Base-by-base conservation (phyloP, 2,329 filamentous ascomycete genomes). In the Furcasterigmium sp. region DNA sequence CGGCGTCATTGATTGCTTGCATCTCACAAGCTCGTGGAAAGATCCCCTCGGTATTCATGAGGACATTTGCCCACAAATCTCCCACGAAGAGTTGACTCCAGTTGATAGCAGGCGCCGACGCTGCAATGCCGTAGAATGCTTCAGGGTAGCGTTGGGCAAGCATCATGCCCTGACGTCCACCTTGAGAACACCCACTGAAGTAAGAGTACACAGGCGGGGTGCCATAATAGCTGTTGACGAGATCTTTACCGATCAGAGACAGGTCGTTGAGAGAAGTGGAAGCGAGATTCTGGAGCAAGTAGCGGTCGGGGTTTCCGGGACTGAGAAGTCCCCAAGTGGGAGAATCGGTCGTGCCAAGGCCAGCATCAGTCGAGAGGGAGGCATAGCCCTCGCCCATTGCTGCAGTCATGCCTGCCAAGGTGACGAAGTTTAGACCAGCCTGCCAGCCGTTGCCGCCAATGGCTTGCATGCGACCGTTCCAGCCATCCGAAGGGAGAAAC, bases 151-250 rank as follows among this genome's bases (percentile, higher is more conserved):
- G 52, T 47, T 75, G 66, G 5, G 69, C 63, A 32, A 68, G 63
- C 43, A 69, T 70, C 14, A 74, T 55, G 14, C 72, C 73, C 55
- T 78, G 71, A 4, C 73, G 58, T 4, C 74, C 73, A 15, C 73
- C 74, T 0, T 70, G 75, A 2, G 69, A 74, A 53, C 73, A 77
- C 21, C 72, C 73, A 13, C 64, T 58, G 48, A 67, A 75, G 54
- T 75, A 75, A 8, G 62, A 68, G 52, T 68, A 70, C 3, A 59
- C 53, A 10, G 60, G 56, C 4, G 38, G 30, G 30, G 42, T 26
- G 21, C 56, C 51, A 46, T 75, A 75, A 53, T 67, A 73, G 5
- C 56, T 53, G 17, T 65, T 49, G 5, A 61, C 62, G 23, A 74
- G 49, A 17, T 58, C 32, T 47, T 73, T 73, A 5, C 63, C 64